Percentiles rank a stretch among this genome's conserved stretches.
phyloP scores from a whole-genome alignment of 441 rosid species.

The Breynia disticha region DNA sequence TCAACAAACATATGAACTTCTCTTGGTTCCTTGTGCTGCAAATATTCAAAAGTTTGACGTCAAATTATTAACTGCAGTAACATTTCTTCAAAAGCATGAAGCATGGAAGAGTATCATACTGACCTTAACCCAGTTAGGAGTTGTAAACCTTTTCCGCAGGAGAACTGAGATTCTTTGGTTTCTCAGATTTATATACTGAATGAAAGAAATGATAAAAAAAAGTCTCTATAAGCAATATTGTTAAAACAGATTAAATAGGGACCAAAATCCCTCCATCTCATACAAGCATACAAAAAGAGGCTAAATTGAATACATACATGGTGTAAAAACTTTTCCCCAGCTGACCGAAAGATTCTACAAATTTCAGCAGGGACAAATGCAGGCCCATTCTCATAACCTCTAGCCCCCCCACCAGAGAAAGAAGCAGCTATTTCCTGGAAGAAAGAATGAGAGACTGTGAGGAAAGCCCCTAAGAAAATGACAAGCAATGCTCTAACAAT shows the following conservation, averaged over 20 bases:
- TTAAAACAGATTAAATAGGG: not conserved
- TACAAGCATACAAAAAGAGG: not conserved
- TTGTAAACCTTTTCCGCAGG: conserved; percentile 79
- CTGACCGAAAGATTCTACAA: conserved; percentile 65
- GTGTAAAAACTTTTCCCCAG: conserved; percentile 77
- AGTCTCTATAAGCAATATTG: not conserved
- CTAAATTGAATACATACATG: conserved; percentile 42
- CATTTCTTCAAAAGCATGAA: conserved; percentile 2
- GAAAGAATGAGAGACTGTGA: conserved; percentile 15
- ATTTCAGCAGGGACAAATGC: conserved; percentile 90
- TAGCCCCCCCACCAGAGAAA: conserved; percentile 67
- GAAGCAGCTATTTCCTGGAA: conserved; percentile 79
- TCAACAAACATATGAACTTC: conserved; percentile 98
- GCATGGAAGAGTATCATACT: conserved; percentile 16
- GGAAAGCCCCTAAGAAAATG: conserved; percentile 12
- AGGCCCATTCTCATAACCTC: conserved; percentile 58
- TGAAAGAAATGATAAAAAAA: conserved; percentile 5
- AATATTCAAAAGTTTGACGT: conserved; percentile 12
- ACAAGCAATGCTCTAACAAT: not conserved
- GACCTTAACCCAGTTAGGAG: conserved; percentile 99
- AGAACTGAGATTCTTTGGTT: conserved; percentile 77
- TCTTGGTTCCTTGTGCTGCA: conserved; percentile 97
- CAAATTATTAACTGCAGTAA: conserved; percentile 7
- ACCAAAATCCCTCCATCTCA: not conserved
- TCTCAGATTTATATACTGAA: conserved; percentile 74